Evolutionary conservation across 345 rosid genomes (phyloP).

Genomic region (Bretschneidera sinensis): DNA sequence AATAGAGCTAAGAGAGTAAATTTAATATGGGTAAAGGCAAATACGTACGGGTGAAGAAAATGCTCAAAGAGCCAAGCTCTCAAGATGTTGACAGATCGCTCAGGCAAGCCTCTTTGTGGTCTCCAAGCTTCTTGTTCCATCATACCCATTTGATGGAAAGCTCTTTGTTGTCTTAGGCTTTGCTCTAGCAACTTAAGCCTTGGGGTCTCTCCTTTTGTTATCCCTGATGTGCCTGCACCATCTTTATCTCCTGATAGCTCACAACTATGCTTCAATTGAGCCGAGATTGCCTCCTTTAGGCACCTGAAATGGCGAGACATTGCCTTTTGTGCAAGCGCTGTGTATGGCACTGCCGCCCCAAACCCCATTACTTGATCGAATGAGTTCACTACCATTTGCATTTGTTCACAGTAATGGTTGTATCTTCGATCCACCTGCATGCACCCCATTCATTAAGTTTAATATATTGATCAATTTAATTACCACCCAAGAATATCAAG

Average conservation of each 20-base stretch:
- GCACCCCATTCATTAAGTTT: no score
- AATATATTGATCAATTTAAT: no score
- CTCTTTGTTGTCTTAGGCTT: constrained; percentile 85
- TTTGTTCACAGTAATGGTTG: constrained; percentile 89
- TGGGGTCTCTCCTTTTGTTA: constrained; percentile 94
- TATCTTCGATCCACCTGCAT: constrained; percentile 93
- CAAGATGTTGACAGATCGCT: constrained; percentile 83
- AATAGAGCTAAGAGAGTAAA: no score
- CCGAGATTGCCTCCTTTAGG: constrained; percentile 71
- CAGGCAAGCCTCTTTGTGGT: constrained; percentile 96
- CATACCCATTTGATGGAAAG: constrained; percentile 94
- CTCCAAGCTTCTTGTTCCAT: constrained; percentile 99
- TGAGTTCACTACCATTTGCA: constrained; percentile 97
- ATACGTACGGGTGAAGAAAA: constrained; percentile 98
- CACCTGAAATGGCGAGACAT: constrained; percentile 98
- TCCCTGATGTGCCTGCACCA: constrained; percentile 55
- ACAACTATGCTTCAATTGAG: constrained; percentile 67
- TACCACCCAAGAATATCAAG: no score
- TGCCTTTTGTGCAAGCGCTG: constrained; percentile 93
- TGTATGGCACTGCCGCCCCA: constrained; percentile 86
- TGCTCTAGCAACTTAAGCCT: constrained; percentile 79
- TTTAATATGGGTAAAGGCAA: constrained; percentile 5
- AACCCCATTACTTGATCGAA: constrained; percentile 92
- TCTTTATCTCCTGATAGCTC: constrained; percentile 83
- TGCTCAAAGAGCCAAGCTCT: constrained; percentile 99